Evolutionary conservation across 768 basidiomycete genomes (phyloP).

Genomic region (Cubamyces lactineus): DNA sequence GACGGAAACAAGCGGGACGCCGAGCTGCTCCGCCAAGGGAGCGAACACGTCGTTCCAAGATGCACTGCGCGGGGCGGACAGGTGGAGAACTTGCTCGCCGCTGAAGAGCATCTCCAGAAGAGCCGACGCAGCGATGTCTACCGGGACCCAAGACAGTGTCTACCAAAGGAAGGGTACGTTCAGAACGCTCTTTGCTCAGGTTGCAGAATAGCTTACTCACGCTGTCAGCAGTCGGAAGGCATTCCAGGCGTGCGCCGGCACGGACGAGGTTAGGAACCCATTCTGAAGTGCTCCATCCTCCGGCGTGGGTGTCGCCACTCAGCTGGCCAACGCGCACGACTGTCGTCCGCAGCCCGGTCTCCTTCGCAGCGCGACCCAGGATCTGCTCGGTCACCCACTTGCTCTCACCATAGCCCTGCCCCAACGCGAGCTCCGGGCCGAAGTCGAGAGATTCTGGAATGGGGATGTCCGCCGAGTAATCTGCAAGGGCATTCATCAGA

Average conservation of each 20-base stretch:
- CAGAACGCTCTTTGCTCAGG: not conserved
- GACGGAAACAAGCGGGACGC: slow-evolving; percentile 39
- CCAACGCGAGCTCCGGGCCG: slow-evolving; percentile 39
- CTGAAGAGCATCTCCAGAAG: slow-evolving; percentile 36
- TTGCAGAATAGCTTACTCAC: slow-evolving; percentile 32
- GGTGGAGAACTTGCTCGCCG: slow-evolving; percentile 35
- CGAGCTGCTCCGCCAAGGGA: slow-evolving; percentile 25
- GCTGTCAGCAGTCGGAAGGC: slow-evolving; percentile 35
- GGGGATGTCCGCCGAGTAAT: not conserved
- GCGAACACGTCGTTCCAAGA: slow-evolving; percentile 39
- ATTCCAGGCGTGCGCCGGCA: slow-evolving; percentile 34
- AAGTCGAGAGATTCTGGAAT: slow-evolving; percentile 16
- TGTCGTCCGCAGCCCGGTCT: slow-evolving; percentile 40
- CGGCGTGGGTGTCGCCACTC: slow-evolving; percentile 41
- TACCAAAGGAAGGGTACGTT: slow-evolving; percentile 19
- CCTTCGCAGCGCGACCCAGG: slow-evolving; percentile 34
- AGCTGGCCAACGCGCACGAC: slow-evolving; percentile 52
- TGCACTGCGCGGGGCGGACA: slow-evolving; percentile 43
- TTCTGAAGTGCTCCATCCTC: slow-evolving; percentile 48
- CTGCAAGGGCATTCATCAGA: not conserved
- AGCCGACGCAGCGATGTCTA: slow-evolving; percentile 41
- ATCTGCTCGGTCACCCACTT: slow-evolving; percentile 51
- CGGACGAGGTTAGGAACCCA: slow-evolving; percentile 49
- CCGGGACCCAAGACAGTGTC: slow-evolving; percentile 48
- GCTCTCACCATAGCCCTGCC: slow-evolving; percentile 49